Evolutionary conservation across 345 rosid species (phyloP).

Genomic region (Citrus mangshanensis): DNA sequence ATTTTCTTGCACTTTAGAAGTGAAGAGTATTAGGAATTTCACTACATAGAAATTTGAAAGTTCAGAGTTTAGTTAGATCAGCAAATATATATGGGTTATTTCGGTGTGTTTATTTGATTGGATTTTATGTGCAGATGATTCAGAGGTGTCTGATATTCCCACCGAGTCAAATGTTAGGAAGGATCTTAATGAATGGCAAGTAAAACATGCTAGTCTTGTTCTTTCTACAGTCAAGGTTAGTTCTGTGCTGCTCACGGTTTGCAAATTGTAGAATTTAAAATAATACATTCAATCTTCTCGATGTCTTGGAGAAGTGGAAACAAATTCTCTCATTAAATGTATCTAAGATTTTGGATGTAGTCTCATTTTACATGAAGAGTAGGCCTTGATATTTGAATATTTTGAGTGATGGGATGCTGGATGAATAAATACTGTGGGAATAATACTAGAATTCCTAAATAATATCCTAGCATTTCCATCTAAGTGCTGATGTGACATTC

Average conservation of each 20-base stretch:
- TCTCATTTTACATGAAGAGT: neutral
- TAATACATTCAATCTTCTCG: neutral
- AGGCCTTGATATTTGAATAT: neutral
- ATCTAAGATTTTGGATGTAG: neutral
- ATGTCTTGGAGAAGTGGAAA: neutral
- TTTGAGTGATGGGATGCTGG: neutral
- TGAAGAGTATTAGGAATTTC: neutral
- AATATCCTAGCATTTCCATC: too few species aligned
- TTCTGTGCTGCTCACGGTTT: neutral
- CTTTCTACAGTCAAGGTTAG: slow-evolving; percentile 53
- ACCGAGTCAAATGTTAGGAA: slow-evolving; percentile 49
- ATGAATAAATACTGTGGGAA: neutral
- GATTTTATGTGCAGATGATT: slow-evolving; percentile 41
- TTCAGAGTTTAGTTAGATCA: too few species aligned
- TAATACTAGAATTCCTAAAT: too few species aligned
- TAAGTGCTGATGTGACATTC: too few species aligned
- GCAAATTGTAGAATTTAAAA: neutral
- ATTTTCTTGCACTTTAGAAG: neutral
- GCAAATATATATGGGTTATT: neutral
- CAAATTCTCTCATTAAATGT: neutral
- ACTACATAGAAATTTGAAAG: neutral
- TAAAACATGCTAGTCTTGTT: slow-evolving; percentile 53
- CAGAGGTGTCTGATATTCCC: slow-evolving; percentile 45
- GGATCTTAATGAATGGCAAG: slow-evolving; percentile 66
- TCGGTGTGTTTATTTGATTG: neutral